Evolutionary conservation across 163 green algal species (phyloP), one percentile per base, ranked within the genome.

Genomic region (Scenedesmus sp.): DNA sequence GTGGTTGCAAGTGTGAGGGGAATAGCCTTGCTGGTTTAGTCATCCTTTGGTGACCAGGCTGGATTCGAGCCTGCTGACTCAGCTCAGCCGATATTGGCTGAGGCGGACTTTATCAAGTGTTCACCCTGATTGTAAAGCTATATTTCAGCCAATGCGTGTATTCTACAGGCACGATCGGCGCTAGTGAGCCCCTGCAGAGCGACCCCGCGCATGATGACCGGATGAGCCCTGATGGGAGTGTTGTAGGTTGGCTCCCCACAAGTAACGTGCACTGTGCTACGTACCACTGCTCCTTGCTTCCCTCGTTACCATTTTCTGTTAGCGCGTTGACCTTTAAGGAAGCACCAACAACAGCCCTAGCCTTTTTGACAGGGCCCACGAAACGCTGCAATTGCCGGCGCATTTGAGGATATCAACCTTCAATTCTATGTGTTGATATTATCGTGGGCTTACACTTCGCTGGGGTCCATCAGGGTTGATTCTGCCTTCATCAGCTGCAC

Each of bases 291-390:
- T 46, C 46, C 23, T 79, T 13, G 66, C 23, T 6, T 46, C 13
- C 10, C 23, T 79, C 23, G 10, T 46, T 52, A 79, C 15, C 4
- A 52, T 23, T 79, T 76, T 79, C 70, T 79, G 70, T 79, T 52
- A 79, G 23, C 23, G 70, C 70, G 70, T 79, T 79, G 70, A 79
- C 70, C 70, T 79, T 52, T 79, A 5, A 79, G 70, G 70, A 79
- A 52, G 70, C 70, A 79, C 70, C 70, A 79, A 79, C 70, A 79
- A 79, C 70, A 52, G 70, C 20, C 70, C 70, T 79, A 79, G 5
- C 46, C 7, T 15, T 46, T 23, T 13, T 1, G 46, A 52, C 23
- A 52, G 5, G 23, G 5, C 4, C 13, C 70, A 4, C 5, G 23
- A 79, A 52, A 52, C 23, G 1, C 23, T 4, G 23, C 70, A 52